Conservation (phyloP, 202 grass and related monocot species). For the Eragrostis tef region DNA sequence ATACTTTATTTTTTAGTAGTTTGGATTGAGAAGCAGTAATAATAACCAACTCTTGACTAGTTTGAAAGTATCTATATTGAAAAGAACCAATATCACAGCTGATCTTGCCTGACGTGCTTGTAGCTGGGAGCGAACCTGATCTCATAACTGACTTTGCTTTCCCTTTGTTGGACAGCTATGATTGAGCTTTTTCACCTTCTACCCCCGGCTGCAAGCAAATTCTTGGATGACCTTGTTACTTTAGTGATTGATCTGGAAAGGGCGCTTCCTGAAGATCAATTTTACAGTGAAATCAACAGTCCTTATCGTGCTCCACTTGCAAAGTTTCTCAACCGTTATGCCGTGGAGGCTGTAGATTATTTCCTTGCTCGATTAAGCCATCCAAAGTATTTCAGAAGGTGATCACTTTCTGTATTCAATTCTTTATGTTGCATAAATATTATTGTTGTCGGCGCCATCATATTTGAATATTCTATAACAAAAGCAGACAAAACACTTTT, state of each 20-base stretch:
- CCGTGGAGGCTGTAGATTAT: slow-evolving; percentile 86
- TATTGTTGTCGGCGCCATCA: not conserved
- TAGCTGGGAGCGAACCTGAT: slow-evolving; percentile 29
- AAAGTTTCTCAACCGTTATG: slow-evolving; percentile 94
- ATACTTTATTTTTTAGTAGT: slow-evolving; percentile 12
- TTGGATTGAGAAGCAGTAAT: not conserved
- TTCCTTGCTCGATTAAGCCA: slow-evolving; percentile 85
- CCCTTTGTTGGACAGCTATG: slow-evolving; percentile 72
- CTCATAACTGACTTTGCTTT: slow-evolving; percentile 41
- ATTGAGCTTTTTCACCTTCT: slow-evolving; percentile 99
- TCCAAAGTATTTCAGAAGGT: slow-evolving; percentile 98
- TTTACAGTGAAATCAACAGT: slow-evolving; percentile 99
- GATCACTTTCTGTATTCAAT: slow-evolving; percentile 26
- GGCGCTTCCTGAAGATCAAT: slow-evolving; percentile 85
- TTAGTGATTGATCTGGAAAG: slow-evolving; percentile 94
- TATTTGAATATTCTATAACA: not conserved
- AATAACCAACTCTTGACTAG: not conserved
- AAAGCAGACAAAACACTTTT: not conserved
- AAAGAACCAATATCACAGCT: slow-evolving; percentile 1
- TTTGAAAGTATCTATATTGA: not conserved
- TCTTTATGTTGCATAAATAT: slow-evolving; percentile 19
- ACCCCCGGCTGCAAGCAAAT: slow-evolving; percentile 86
- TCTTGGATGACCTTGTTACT: slow-evolving; percentile 94
- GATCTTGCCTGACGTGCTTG: slow-evolving; percentile 12
- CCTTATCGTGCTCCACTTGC: slow-evolving; percentile 90